phyloP scores from a whole-genome alignment of 768 basidiomycete species.

The Tulasnella sp. region DNA sequence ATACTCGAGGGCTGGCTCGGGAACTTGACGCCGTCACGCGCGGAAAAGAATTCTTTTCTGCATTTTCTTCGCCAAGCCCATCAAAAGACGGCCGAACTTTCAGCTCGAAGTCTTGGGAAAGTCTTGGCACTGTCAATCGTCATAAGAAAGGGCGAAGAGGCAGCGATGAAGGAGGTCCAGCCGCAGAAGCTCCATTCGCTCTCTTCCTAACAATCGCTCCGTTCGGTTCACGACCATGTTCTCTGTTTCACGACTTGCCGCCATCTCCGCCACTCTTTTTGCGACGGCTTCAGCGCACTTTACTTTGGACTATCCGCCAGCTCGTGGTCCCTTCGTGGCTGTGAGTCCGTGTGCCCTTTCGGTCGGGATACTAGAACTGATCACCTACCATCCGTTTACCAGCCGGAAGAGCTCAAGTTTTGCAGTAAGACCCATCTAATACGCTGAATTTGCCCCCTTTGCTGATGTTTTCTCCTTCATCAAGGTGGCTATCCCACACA shows the following conservation, averaged over 20 bases:
- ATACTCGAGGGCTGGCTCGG: neutral
- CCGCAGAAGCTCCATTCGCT: neutral
- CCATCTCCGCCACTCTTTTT: neutral
- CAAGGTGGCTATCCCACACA: constrained; percentile 52
- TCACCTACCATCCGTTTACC: neutral
- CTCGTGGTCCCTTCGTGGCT: constrained; percentile 65
- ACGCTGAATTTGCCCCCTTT: neutral
- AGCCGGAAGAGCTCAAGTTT: constrained; percentile 36
- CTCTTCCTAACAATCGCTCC: neutral
- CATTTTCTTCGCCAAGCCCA: neutral
- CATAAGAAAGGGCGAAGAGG: neutral
- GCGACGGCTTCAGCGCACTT: constrained; percentile 58
- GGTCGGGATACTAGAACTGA: constrained; percentile 25
- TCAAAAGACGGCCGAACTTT: neutral
- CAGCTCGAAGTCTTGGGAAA: neutral
- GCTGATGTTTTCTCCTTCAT: neutral
- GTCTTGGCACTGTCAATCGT: neutral
- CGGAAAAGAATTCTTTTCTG: neutral
- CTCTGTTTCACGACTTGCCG: neutral
- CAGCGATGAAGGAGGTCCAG: neutral
- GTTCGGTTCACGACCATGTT: neutral
- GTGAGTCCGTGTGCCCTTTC: constrained; percentile 35
- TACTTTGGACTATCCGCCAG: constrained; percentile 61
- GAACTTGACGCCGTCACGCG: neutral
- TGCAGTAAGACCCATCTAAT: constrained; percentile 42